These are phyloP conservation scores for Trifolium dubium DNA, from an alignment of 306 rosid species.

Conservation along the genomic window DNA sequence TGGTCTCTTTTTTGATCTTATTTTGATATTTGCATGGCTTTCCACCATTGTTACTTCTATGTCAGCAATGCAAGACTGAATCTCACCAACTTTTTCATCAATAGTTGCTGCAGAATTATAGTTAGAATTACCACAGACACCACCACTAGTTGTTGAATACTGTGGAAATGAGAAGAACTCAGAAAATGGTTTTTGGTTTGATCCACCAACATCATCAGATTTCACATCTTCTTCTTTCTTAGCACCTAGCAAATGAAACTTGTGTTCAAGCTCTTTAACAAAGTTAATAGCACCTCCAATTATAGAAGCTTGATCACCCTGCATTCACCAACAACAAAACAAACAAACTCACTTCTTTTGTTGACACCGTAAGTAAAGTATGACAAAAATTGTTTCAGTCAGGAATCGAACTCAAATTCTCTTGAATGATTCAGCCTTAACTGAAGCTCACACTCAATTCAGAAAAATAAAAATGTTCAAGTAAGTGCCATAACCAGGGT, in stretches of 20 bases:
- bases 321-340: conserved; percentile 33
- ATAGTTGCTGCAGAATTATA: conserved; percentile 35
- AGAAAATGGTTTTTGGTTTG: conserved; percentile 57
- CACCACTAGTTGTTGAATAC: conserved; percentile 58
- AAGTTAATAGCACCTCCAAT: conserved; percentile 92
- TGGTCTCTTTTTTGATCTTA: conserved; percentile 69
- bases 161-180: conserved; percentile 88
- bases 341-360: neutral
- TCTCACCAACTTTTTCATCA: conserved; percentile 44
- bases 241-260: conserved; percentile 66
- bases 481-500: neutral
- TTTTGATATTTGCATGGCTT: conserved; percentile 87
- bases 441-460: neutral
- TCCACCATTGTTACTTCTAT: conserved; percentile 95
- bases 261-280: conserved; percentile 88
- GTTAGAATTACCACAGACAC: neutral
- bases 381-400: neutral
- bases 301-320: conserved; percentile 97
- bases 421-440: neutral
- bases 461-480: neutral
- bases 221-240: conserved; percentile 42
- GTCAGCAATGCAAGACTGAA: conserved; percentile 61
- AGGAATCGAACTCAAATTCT: neutral
- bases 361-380: neutral
- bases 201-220: neutral